A percentile compares a stretch with the other conserved stretches of the same genome.
Conservation (phyloP, 1,284 basidiomycete species). For the Xanthoconium separans region DNA sequence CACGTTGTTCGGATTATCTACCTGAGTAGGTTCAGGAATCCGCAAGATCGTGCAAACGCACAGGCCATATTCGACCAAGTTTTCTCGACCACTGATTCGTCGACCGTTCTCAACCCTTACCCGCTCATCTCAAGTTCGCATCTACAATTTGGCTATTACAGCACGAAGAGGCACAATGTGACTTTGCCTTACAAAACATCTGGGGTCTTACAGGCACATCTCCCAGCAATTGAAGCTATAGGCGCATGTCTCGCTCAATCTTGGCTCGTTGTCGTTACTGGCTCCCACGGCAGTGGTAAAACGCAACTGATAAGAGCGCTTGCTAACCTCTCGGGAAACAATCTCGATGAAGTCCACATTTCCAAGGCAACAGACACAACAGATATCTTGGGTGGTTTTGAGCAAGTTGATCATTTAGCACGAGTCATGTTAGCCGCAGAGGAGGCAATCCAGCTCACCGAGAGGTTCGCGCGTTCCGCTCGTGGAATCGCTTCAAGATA, state of each 20-base stretch:
- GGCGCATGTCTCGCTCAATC: slow-evolving; percentile 74
- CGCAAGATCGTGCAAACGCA: slow-evolving; percentile 64
- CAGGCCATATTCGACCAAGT: slow-evolving; percentile 60
- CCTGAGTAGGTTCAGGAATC: slow-evolving; percentile 82
- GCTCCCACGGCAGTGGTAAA: slow-evolving; percentile 78
- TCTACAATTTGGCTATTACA: slow-evolving; percentile 76
- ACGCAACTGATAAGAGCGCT: slow-evolving; percentile 72
- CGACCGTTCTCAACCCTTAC: slow-evolving; percentile 18
- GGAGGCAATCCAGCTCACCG: slow-evolving; percentile 41
- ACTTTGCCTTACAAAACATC: slow-evolving; percentile 41
- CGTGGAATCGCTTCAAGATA: slow-evolving; percentile 34
- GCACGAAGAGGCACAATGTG: slow-evolving; percentile 47
- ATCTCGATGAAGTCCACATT: slow-evolving; percentile 75
- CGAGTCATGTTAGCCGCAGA: slow-evolving; percentile 41
- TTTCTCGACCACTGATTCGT: slow-evolving; percentile 44
- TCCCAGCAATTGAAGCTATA: slow-evolving; percentile 74
- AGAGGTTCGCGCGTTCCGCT: slow-evolving; percentile 40
- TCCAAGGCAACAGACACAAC: slow-evolving; percentile 91
- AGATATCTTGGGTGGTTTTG: slow-evolving; percentile 95
- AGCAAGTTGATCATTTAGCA: slow-evolving; percentile 71
- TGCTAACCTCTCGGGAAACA: slow-evolving; percentile 70
- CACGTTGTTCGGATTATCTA: slow-evolving; percentile 68
- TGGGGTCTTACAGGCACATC: slow-evolving; percentile 61
- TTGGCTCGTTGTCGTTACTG: slow-evolving; percentile 90
- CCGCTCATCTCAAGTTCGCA: slow-evolving; percentile 49